phyloP scores from a whole-genome alignment of 345 rosid species.

The Turritis glabra region DNA sequence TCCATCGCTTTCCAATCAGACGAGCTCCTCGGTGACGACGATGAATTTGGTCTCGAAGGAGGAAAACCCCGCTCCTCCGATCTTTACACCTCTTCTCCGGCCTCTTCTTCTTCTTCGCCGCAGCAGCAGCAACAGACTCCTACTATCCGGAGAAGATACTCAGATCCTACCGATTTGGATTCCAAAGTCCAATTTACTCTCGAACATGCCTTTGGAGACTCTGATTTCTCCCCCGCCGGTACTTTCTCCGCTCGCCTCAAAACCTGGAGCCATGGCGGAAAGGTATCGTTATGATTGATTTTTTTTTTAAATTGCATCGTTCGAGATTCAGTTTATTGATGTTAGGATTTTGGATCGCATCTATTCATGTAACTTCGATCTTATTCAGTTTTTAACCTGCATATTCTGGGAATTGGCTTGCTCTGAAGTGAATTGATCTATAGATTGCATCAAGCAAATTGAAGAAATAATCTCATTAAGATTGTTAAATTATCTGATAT shows the following conservation, averaged over 20 bases:
- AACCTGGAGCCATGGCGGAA: conserved; percentile 79
- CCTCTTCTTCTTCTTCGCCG: conserved; percentile 18
- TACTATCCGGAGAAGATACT: conserved; percentile 50
- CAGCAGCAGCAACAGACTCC: conserved; percentile 32
- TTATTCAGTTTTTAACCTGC: background rate
- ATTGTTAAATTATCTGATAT: background rate
- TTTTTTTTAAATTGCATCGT: background rate
- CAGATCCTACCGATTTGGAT: conserved; percentile 77
- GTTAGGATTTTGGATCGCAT: background rate
- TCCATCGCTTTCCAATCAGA: conserved; percentile 71
- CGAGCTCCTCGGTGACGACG: conserved; percentile 82
- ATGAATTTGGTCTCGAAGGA: conserved; percentile 80
- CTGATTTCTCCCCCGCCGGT: conserved; percentile 79
- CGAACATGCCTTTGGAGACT: conserved; percentile 91
- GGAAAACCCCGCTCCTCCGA: conserved; percentile 44
- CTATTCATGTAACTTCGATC: background rate
- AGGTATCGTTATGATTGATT: conserved; percentile 38
- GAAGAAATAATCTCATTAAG: background rate
- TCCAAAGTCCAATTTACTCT: conserved; percentile 92
- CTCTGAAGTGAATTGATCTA: background rate
- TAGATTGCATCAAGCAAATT: background rate
- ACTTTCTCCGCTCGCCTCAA: conserved; percentile 93
- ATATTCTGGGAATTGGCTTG: background rate
- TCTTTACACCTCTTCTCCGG: conserved; percentile 31
- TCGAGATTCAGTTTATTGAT: background rate